A percentile compares a stretch with the other conserved stretches of the same genome.
These are phyloP conservation scores for Echinosophora koreensis DNA, from an alignment of 306 rosid genomes.

Conservation along the genomic window DNA sequence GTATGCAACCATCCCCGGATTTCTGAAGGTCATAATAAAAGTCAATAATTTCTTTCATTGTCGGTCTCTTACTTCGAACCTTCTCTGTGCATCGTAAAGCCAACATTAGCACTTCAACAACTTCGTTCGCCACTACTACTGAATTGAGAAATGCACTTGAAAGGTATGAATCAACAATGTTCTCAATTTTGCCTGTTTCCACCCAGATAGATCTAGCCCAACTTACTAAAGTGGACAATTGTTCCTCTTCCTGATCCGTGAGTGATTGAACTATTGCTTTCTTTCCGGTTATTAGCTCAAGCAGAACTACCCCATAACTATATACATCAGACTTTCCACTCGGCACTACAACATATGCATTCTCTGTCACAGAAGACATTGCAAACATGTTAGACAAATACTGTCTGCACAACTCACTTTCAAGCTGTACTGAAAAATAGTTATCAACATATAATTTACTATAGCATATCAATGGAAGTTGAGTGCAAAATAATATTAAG, in stretches of 20 bases:
- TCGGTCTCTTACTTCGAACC: slow-evolving; percentile 56
- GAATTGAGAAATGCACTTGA: slow-evolving; percentile 47
- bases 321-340: slow-evolving; percentile 61
- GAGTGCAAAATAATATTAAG: neutral
- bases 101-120: slow-evolving; percentile 45
- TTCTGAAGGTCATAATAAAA: too few species aligned
- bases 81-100: slow-evolving; percentile 61
- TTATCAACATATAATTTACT: neutral
- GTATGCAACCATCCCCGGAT: too few species aligned
- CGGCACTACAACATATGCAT: slow-evolving; percentile 49
- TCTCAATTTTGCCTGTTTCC: slow-evolving; percentile 36
- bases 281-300: slow-evolving; percentile 41
- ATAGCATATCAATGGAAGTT: too few species aligned
- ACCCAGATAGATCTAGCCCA: slow-evolving; percentile 61
- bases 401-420: too few species aligned
- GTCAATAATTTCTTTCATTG: slow-evolving; percentile 53
- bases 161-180: slow-evolving; percentile 55
- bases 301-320: slow-evolving; percentile 60
- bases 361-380: slow-evolving; percentile 46
- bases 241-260: slow-evolving; percentile 33
- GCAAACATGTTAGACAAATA: too few species aligned
- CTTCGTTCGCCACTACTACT: slow-evolving; percentile 35
- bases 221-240: slow-evolving; percentile 26
- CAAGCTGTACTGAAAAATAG: neutral
- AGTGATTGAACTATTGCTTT: slow-evolving; percentile 53